Base-by-base conservation (phyloP, 2,329 filamentous ascomycete genomes). In the Neonectria hederae region DNA sequence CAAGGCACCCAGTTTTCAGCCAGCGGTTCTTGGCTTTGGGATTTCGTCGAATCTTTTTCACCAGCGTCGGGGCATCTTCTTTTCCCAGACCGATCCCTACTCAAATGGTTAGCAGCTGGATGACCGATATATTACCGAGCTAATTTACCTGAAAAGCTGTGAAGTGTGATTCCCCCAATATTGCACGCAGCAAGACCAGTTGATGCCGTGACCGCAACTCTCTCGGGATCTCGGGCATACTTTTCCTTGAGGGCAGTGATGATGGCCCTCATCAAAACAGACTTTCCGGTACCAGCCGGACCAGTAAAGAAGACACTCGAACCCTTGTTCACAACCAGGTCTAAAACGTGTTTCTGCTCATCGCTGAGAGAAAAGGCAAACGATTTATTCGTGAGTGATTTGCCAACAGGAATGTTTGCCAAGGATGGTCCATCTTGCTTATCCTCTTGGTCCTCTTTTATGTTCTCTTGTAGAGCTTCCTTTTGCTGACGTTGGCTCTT, bases 261-360 rank as follows among this genome's bases (percentile, higher is more conserved):
- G 65, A 98, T 97, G 69, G 97, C 90, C 68, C 94, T 88, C 86
- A 99, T 93, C 62, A 99, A 81, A 4, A 99, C 95, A 1, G 96
- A 99, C 83, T 99, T 99, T 78, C 96, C 96, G 5, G 96, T 97
- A 84, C 91, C 94, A 62, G 96, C 96, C 63, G 96, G 97, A 72
- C 96, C 96, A 1, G 96, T 99, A 78, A 99, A 99, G 82, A 99
- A 99, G 2, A 97, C 94, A 72, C 95, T 98, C 77, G 94, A 91
- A 63, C 87, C 87, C 67, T 92, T 83, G 22, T 96, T 87, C 8
- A 93, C 86, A 10, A 99, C 95, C 21, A 97, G 83, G 49, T 93
- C 89, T 62, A 97, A 83, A 11, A 99, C 93, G 63, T 92, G 89
- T 64, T 88, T 86, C 79, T 99, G 96, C 76, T 99, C 96, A 13